A percentile compares a stretch with the other conserved stretches of the same genome.
Evolutionary conservation across 2,329 filamentous ascomycete species (phyloP).

Genomic region (Calonectria montana): DNA sequence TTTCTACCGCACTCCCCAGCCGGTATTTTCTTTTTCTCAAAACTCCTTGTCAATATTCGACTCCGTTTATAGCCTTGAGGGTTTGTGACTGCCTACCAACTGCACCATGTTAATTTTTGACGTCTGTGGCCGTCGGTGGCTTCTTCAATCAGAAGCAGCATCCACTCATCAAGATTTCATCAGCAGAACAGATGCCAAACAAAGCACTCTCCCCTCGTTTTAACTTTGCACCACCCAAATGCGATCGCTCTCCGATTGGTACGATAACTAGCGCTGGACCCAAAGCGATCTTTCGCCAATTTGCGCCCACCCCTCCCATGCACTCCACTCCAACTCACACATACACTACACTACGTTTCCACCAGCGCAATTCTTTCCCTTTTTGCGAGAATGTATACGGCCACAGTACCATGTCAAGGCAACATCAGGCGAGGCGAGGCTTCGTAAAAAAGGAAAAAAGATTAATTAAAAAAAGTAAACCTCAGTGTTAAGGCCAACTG

Average conservation of each 20-base stretch:
- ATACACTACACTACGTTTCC: constrained; percentile 10
- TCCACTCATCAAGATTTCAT: constrained; percentile 24
- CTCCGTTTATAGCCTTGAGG: background rate
- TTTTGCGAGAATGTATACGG: background rate
- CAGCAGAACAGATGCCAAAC: constrained; percentile 15
- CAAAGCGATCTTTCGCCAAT: constrained; percentile 35
- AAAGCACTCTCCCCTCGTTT: constrained; percentile 34
- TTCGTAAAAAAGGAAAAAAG: background rate
- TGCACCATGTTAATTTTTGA: constrained; percentile 24
- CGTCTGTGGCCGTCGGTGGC: constrained; percentile 30
- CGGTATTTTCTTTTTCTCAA: background rate
- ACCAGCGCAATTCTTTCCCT: background rate
- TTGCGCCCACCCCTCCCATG: constrained; percentile 33
- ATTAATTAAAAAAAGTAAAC: background rate
- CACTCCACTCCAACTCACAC: constrained; percentile 29
- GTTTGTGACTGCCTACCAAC: background rate
- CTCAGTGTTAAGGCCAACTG: background rate
- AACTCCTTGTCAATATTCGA: background rate
- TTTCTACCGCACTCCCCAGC: background rate
- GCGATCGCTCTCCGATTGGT: constrained; percentile 49
- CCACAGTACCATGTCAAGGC: background rate
- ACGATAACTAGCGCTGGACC: constrained; percentile 41
- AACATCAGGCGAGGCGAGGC: background rate
- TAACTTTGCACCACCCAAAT: constrained; percentile 41
- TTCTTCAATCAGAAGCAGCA: constrained; percentile 16